Evolutionary conservation across 352 stramenopile genomes (phyloP).

Genomic region (Pythium dissotocum): DNA sequence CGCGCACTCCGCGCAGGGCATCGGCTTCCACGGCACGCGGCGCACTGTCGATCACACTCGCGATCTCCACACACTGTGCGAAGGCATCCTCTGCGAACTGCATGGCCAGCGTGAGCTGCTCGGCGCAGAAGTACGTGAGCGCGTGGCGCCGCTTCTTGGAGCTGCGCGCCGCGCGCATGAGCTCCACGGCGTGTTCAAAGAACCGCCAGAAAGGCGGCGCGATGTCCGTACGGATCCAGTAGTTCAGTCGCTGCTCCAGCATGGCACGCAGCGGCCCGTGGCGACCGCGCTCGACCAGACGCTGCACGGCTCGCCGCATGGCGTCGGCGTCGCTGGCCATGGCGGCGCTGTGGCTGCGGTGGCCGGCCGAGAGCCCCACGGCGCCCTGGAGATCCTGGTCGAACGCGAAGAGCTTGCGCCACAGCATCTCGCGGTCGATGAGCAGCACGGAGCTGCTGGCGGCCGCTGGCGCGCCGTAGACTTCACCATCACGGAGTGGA

Average conservation of each 20-base stretch:
- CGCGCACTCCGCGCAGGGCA: conserved; percentile 18
- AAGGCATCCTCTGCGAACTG: conserved; percentile 76
- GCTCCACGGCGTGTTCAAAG: conserved; percentile 35
- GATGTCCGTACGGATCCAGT: conserved; percentile 66
- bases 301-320: conserved; percentile 40
- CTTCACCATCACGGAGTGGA: neutral
- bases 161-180: conserved; percentile 23
- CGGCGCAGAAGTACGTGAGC: conserved; percentile 49
- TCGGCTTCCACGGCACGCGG: conserved; percentile 9
- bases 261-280: conserved; percentile 56
- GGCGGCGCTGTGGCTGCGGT: conserved; percentile 5
- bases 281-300: conserved; percentile 28
- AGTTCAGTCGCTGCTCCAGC: conserved; percentile 59
- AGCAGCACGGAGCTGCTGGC: conserved; percentile 37
- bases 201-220: conserved; percentile 68
- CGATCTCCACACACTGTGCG: conserved; percentile 62
- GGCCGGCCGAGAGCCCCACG: neutral
- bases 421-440: conserved; percentile 65
- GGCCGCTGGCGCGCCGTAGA: neutral
- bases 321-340: conserved; percentile 9
- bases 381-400: conserved; percentile 27
- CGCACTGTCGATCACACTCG: conserved; percentile 51
- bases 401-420: conserved; percentile 71
- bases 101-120: conserved; percentile 70
- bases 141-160: conserved; percentile 32